Conservation (phyloP, 1,284 basidiomycete genomes). For the Puccinia coronata region DNA sequence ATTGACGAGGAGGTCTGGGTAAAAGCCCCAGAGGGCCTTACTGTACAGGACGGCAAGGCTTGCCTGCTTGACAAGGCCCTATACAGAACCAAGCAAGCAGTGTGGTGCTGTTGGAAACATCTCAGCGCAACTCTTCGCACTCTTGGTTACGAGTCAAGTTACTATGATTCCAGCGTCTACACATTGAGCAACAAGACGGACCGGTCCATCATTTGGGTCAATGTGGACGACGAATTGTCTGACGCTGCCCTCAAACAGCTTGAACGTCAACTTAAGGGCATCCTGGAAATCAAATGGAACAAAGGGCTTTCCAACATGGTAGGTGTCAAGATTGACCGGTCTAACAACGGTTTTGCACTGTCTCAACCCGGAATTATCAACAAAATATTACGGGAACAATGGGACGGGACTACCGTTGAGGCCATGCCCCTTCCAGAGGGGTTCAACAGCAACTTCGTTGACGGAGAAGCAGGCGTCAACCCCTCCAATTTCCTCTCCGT, state of each 20-base stretch:
- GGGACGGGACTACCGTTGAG: too few species aligned
- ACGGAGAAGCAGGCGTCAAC: too few species aligned
- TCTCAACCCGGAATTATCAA: too few species aligned
- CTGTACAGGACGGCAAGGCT: neutral
- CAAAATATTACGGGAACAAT: too few species aligned
- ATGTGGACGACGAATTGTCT: neutral
- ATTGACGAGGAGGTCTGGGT: slow-evolving; percentile 4
- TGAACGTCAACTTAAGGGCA: neutral
- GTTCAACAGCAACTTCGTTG: too few species aligned
- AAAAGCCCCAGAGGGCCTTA: neutral
- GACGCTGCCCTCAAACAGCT: neutral
- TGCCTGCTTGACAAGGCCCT: neutral
- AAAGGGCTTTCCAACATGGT: neutral
- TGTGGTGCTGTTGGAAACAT: neutral
- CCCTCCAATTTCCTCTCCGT: too few species aligned
- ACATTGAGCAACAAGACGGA: neutral
- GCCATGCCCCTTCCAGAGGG: too few species aligned
- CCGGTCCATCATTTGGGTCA: neutral
- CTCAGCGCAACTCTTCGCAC: neutral
- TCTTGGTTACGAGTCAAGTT: neutral
- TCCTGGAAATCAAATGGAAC: neutral
- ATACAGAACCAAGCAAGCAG: neutral
- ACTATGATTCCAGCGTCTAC: neutral
- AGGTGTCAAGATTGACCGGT: neutral
- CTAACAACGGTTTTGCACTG: too few species aligned